These are phyloP conservation scores for Botryosphaeria dothidea DNA, from an alignment of 2,329 filamentous ascomycete species.

Conservation along the genomic window DNA sequence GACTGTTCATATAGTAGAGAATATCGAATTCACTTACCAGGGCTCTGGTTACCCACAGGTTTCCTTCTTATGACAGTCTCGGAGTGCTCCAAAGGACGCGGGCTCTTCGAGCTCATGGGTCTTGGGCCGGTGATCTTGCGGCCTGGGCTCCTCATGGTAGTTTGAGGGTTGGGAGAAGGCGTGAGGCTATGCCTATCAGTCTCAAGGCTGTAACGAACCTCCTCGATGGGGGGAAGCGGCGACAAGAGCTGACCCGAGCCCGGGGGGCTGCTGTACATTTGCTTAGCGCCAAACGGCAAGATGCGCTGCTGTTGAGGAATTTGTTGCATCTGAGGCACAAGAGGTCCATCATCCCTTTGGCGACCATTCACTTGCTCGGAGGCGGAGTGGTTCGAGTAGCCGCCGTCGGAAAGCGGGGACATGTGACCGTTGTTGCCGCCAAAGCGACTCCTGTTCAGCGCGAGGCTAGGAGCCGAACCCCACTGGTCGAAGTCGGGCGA, in stretches of 20 bases:
- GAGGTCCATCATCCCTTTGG: conserved; percentile 57
- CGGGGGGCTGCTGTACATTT: conserved; percentile 40
- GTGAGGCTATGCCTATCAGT: conserved; percentile 35
- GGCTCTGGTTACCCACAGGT: conserved; percentile 26
- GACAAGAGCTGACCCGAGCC: conserved; percentile 39
- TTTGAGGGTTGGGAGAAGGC: not conserved
- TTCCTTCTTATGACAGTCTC: conserved; percentile 49
- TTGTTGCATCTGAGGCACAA: conserved; percentile 48
- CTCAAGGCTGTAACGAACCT: conserved; percentile 52
- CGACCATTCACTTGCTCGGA: conserved; percentile 43
- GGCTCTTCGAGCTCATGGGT: conserved; percentile 44
- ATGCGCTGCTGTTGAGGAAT: not conserved
- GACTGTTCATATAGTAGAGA: not conserved
- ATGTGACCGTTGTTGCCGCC: conserved; percentile 37
- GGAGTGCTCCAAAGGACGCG: conserved; percentile 55
- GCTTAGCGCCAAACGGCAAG: conserved; percentile 24
- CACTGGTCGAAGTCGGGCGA: conserved; percentile 47
- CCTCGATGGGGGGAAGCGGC: conserved; percentile 51
- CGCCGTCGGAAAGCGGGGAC: conserved; percentile 40
- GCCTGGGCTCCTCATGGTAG: conserved; percentile 25
- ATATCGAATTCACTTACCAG: conserved; percentile 28
- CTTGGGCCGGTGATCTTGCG: conserved; percentile 43
- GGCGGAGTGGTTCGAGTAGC: conserved; percentile 40
- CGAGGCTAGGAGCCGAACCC: conserved; percentile 48
- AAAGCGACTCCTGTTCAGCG: conserved; percentile 38